Conservation (phyloP, 768 basidiomycete species). For the Macrolepiota albuminosa region DNA sequence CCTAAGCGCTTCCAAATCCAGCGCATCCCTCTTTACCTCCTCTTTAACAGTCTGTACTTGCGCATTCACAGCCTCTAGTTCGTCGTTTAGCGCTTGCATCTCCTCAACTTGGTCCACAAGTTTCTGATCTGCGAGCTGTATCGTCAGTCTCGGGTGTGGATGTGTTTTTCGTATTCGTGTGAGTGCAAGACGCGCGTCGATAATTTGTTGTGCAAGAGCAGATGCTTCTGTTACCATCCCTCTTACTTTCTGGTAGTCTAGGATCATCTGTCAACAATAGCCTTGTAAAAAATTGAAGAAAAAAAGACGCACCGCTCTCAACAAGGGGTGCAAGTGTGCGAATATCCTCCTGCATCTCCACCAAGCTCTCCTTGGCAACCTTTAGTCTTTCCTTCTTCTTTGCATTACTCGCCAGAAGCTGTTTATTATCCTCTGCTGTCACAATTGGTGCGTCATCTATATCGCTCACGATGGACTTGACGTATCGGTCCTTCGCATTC, state of each 20-base stretch:
- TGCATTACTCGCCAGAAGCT: slow-evolving; percentile 53
- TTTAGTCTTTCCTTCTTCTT: slow-evolving; percentile 70
- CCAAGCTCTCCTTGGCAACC: slow-evolving; percentile 55
- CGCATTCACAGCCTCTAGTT: slow-evolving; percentile 49
- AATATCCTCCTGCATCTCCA: slow-evolving; percentile 59
- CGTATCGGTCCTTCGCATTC: slow-evolving; percentile 86
- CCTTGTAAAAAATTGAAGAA: not conserved
- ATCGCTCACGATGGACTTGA: slow-evolving; percentile 82
- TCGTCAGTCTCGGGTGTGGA: slow-evolving; percentile 75
- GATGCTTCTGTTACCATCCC: slow-evolving; percentile 49
- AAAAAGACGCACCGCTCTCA: slow-evolving; percentile 48
- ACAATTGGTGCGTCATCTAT: slow-evolving; percentile 79
- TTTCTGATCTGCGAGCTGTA: slow-evolving; percentile 66
- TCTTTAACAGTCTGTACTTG: slow-evolving; percentile 53
- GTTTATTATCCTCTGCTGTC: slow-evolving; percentile 75
- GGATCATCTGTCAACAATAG: not conserved
- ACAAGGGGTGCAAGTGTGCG: slow-evolving; percentile 60
- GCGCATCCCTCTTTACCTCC: slow-evolving; percentile 49
- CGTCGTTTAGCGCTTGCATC: slow-evolving; percentile 73
- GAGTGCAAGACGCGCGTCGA: slow-evolving; percentile 76
- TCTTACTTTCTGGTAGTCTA: slow-evolving; percentile 61
- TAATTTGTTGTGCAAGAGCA: slow-evolving; percentile 66
- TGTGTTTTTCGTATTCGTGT: slow-evolving; percentile 79
- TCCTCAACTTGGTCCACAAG: slow-evolving; percentile 73
- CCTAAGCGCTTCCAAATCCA: slow-evolving; percentile 55